Evolutionary conservation across 176 grass and related monocot genomes (phyloP).

Genomic region (Luzula sylvatica): DNA sequence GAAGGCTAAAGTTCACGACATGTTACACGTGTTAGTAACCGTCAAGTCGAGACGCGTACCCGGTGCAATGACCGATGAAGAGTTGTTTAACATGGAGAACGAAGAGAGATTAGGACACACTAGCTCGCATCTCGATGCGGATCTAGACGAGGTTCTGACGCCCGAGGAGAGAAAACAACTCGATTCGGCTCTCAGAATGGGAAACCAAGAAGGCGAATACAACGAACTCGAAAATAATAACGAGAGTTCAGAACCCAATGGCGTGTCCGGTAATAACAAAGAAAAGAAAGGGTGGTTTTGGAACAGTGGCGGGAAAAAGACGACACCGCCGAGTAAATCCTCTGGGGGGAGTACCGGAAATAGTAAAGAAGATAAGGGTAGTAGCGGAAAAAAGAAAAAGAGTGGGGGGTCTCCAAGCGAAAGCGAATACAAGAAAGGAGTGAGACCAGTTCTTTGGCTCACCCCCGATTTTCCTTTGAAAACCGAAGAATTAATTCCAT

Average conservation of each 20-base stretch:
- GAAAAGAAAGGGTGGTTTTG: constrained; percentile 96
- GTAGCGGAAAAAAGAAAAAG: constrained; percentile 75
- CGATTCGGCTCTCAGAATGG: constrained; percentile 69
- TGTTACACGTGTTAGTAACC: constrained; percentile 78
- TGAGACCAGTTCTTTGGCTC: constrained; percentile 79
- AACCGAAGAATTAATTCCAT: constrained; percentile 80
- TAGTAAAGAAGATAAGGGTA: constrained; percentile 26
- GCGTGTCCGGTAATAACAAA: constrained; percentile 8
- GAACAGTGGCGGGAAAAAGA: constrained; percentile 47
- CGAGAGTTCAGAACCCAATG: constrained; percentile 30
- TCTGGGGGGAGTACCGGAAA: constrained; percentile 21
- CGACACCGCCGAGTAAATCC: constrained; percentile 30
- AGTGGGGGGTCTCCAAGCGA: constrained; percentile 52
- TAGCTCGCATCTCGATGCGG: constrained; percentile 41
- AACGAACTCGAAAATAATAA: constrained; percentile 33
- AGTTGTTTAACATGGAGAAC: constrained; percentile 61
- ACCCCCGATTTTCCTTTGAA: constrained; percentile 92
- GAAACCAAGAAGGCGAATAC: constrained; percentile 40
- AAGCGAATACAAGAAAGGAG: constrained; percentile 91
- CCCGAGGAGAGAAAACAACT: constrained; percentile 88
- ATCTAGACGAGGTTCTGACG: constrained; percentile 74
- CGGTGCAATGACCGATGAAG: constrained; percentile 89
- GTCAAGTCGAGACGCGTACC: constrained; percentile 90
- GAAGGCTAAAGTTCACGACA: constrained; percentile 93
- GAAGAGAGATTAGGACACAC: constrained; percentile 47